A percentile compares a stretch with the other conserved stretches of the same genome.
Evolutionary conservation across 2,329 filamentous ascomycete species (phyloP).

Genomic region (Lizonia empirigonia): DNA sequence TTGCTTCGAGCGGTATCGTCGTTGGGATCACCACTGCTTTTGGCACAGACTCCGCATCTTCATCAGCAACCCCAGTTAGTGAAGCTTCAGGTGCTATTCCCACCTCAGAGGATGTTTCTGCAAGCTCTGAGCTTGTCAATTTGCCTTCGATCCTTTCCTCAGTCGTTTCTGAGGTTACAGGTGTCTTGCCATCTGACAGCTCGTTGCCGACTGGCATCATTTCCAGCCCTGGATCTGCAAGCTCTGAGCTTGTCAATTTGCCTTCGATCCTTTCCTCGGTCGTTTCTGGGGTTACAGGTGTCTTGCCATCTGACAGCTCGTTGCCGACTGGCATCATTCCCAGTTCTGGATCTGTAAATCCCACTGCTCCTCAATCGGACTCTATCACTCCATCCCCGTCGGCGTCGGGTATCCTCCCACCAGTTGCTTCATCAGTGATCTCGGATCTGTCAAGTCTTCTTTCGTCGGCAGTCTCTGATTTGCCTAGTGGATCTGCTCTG

Average conservation of each 20-base stretch:
- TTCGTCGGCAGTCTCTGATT: slow-evolving; percentile 25
- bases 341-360: slow-evolving; percentile 23
- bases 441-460: slow-evolving; percentile 25
- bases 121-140: slow-evolving; percentile 19
- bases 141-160: slow-evolving; percentile 27
- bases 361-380: slow-evolving; percentile 9
- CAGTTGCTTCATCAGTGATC: slow-evolving; percentile 23
- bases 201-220: slow-evolving; percentile 14
- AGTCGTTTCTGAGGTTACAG: slow-evolving; percentile 29
- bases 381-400: slow-evolving; percentile 19
- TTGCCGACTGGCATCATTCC: slow-evolving; percentile 15
- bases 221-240: slow-evolving; percentile 21
- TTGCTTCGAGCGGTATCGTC: slow-evolving; percentile 36
- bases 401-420: slow-evolving; percentile 24
- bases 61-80: slow-evolving; percentile 18
- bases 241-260: slow-evolving; percentile 18
- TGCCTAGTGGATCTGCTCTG: slow-evolving; percentile 25
- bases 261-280: slow-evolving; percentile 27
- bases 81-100: slow-evolving; percentile 25
- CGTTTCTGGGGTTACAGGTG: slow-evolving; percentile 29
- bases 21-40: slow-evolving; percentile 47
- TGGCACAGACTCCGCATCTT: slow-evolving; percentile 27
- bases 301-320: slow-evolving; percentile 18
- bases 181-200: slow-evolving; percentile 20
- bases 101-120: slow-evolving; percentile 26